phyloP scores from a whole-genome alignment of 352 stramenopile genomes.

The Globisporangium viniferum region DNA sequence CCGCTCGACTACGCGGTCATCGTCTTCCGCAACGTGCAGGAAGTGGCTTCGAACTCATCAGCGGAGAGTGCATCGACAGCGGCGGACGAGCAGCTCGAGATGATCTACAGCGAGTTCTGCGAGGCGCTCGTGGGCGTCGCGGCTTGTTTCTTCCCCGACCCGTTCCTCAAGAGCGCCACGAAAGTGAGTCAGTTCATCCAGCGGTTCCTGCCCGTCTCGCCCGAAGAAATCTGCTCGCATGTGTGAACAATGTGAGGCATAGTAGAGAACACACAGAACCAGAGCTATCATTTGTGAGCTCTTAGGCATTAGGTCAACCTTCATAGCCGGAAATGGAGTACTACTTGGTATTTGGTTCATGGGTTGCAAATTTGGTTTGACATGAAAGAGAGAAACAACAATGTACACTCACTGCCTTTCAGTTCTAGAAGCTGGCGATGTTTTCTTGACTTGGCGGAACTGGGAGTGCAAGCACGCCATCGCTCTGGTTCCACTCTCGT shows the following conservation, averaged over 20 bases:
- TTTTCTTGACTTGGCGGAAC: constrained; percentile 1
- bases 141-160: constrained; percentile 57
- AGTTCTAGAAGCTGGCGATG: constrained; percentile 13
- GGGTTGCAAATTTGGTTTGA: not conserved
- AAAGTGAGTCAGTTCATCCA: constrained; percentile 73
- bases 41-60: constrained; percentile 25
- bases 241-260: not conserved
- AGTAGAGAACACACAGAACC: not conserved
- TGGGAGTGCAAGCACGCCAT: constrained; percentile 8
- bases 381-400: not conserved
- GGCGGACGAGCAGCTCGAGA: constrained; percentile 34
- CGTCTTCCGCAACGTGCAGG: constrained; percentile 68
- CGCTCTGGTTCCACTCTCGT: constrained; percentile 11
- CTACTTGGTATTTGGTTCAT: not conserved
- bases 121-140: constrained; percentile 59
- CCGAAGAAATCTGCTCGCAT: constrained; percentile 51
- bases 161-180: constrained; percentile 50
- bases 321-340: not conserved
- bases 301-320: not conserved
- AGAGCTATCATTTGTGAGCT: not conserved
- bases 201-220: constrained; percentile 58
- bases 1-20: constrained; percentile 46
- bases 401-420: not conserved
- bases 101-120: constrained; percentile 76
- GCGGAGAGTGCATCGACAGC: constrained; percentile 22